Evolutionary conservation across 805 yeast species (phyloP), one percentile per base, ranked within the genome.

Genomic region (Zygoascus bituminiphila): DNA sequence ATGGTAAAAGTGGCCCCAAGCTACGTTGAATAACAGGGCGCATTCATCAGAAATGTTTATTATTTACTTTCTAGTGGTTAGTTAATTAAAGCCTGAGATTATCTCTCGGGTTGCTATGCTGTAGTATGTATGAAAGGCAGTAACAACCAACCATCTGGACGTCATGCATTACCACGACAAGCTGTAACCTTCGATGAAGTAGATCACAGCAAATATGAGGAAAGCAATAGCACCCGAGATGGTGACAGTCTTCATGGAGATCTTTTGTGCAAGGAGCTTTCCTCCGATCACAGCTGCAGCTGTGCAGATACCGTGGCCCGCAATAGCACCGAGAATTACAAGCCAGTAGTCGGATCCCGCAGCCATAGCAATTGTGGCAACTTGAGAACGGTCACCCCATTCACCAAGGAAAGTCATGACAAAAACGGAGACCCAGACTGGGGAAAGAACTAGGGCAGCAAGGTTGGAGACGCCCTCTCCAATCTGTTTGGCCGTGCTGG

Each of bases 361-460:
- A 46, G 98, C 97, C 94, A 93, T 84, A 37, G 98, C 98, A 59
- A 93, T 88, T 29, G 97, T 93, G 40, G 97, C 96, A 48, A 93
- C 88, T 70, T 93, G 99, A 10, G 97, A 88, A 60, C 98, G 81
- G 67, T 93, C 99, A 45, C 99, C 99, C 95, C 98, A 88, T 70
- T 93, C 99, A 52, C 97, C 98, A 44, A 93, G 70, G 65, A 93
- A 93, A 4, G 96, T 87, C 98, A 93, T 91, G 47, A 80, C 79
- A 62, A 93, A 93, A 4, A 91, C 91, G 71, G 91, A 96, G 55
- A 88, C 82, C 89, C 95, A 93, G 8, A 81, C 69, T 2, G 98
- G 98, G 2, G 95, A 84, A 48, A 91, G 70, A 4, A 88, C 67
- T 49, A 79, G 77, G 2, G 79, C 66, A 2, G 82, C 78, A 45